Evolutionary conservation across 225 moss, liverwort and hornwort genomes (phyloP).

Genomic region (Bryoerythrophyllum caledonicum): DNA sequence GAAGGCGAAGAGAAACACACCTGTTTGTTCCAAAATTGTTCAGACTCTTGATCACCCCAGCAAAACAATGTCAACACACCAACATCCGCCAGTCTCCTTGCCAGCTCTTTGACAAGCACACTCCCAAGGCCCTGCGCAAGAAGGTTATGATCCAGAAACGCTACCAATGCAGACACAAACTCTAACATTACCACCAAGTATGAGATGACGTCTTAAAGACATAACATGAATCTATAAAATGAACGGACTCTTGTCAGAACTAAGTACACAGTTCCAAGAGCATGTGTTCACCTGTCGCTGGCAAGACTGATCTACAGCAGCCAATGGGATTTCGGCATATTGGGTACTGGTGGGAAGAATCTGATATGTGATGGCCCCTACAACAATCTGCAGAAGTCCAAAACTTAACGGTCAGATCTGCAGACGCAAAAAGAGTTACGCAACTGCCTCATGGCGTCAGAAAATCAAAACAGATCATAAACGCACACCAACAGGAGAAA

Average conservation of each 20-base stretch:
- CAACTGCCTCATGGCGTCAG: background rate
- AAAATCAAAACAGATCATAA: background rate
- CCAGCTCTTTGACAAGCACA: slow-evolving; percentile 57
- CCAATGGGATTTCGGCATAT: slow-evolving; percentile 79
- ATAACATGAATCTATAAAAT: background rate
- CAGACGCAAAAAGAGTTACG: background rate
- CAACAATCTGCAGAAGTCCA: slow-evolving; percentile 32
- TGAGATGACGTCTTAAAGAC: background rate
- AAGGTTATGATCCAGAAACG: background rate
- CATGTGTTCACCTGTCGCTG: slow-evolving; percentile 63
- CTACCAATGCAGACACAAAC: too few relatives aligned
- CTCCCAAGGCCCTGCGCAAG: slow-evolving; percentile 69
- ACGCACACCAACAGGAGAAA: too few relatives aligned
- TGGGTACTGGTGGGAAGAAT: slow-evolving; percentile 80
- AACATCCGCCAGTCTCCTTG: slow-evolving; percentile 64
- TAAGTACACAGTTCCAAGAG: background rate
- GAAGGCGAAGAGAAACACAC: slow-evolving; percentile 1
- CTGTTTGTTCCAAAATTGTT: slow-evolving; percentile 79
- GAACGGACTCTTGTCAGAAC: background rate
- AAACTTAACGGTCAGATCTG: background rate
- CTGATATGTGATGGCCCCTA: slow-evolving; percentile 80
- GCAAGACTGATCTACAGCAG: slow-evolving; percentile 61
- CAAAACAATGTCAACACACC: slow-evolving; percentile 76
- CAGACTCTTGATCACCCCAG: slow-evolving; percentile 89
- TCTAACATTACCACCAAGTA: background rate